Evolutionary conservation across 2,329 filamentous ascomycete species (phyloP).

Genomic region (Incumbomyces lentus): DNA sequence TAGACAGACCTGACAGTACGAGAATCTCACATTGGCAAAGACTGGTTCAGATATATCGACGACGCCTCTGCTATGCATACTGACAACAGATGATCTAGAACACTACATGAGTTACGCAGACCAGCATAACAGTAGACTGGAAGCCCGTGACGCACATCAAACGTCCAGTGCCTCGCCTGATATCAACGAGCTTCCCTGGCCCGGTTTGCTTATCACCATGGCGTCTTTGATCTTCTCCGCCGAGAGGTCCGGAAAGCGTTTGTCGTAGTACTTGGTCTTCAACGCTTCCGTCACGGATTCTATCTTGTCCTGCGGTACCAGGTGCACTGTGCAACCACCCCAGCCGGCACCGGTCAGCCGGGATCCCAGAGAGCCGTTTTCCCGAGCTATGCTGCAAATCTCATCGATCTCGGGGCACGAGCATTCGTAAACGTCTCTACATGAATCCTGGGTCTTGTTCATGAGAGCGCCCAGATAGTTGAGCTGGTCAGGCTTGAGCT

Average conservation of each 20-base stretch:
- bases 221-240: constrained; percentile 66
- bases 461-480: constrained; percentile 66
- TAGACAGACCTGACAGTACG: too few species aligned
- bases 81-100: too few species aligned
- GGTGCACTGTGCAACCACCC: constrained; percentile 92
- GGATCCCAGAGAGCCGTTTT: constrained; percentile 72
- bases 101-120: too few species aligned
- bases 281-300: constrained; percentile 66
- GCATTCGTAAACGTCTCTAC: constrained; percentile 79
- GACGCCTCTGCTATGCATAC: too few species aligned
- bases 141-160: too few species aligned
- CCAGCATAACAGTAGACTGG: too few species aligned
- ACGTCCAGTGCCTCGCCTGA: constrained; percentile 16
- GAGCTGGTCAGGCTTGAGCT: constrained; percentile 44
- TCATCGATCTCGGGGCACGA: constrained; percentile 87
- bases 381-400: constrained; percentile 68
- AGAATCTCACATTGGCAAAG: too few species aligned
- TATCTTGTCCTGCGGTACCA: constrained; percentile 76
- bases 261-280: constrained; percentile 61
- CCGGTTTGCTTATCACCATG: constrained; percentile 81
- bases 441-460: constrained; percentile 82
- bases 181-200: constrained; percentile 45
- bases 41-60: too few species aligned
- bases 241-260: constrained; percentile 55
- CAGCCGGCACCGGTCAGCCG: constrained; percentile 64